Evolutionary conservation across 2,329 filamentous ascomycete species (phyloP), one percentile per base, ranked within the genome.

Genomic region (Alternaria triticina): DNA sequence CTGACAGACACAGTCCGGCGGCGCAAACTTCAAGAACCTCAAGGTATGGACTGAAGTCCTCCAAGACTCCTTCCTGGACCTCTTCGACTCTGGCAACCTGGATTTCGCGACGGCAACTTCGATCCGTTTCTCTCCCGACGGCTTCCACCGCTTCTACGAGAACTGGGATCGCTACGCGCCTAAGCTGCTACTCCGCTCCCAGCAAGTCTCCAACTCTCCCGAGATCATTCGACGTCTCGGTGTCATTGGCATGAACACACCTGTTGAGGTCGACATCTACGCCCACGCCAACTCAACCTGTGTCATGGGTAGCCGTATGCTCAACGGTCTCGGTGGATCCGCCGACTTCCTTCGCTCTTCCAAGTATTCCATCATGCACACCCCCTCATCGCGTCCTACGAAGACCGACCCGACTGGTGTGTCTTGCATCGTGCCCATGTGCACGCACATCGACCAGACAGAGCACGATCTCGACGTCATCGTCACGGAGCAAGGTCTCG

Each of bases 301-400:
- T 76, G 93, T 97, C 22, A 93, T 96, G 89, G 93, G 94, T 68
- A 90, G 87, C 65, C 90, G 94, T 61, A 96, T 95, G 91, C 86
- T 96, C 64, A 95, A 95, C 83, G 92, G 92, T 11, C 88, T 96
- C 7, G 92, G 92, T 54, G 92, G 92, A 5, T 91, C 89, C 2
- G 92, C 92, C 56, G 92, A 96, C 77, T 96, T 96, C 86, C 84
- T 96, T 61, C 88, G 92, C 61, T 89, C 83, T 72, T 82, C 90
- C 64, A 95, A 95, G 82, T 94, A 96, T 86, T 90, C 87, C 74
- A 96, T 97, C 85, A 96, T 97, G 93, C 94, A 97, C 85, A 96
- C 93, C 1, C 94, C 93, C 1, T 92, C 89, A 20, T 90, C 91
- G 1, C 87, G 93, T 22, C 93, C 93, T 11, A 89, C 87, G 74